Base-by-base conservation (phyloP, 1,284 basidiomycete species). In the Cutaneotrichosporon arboriforme region DNA sequence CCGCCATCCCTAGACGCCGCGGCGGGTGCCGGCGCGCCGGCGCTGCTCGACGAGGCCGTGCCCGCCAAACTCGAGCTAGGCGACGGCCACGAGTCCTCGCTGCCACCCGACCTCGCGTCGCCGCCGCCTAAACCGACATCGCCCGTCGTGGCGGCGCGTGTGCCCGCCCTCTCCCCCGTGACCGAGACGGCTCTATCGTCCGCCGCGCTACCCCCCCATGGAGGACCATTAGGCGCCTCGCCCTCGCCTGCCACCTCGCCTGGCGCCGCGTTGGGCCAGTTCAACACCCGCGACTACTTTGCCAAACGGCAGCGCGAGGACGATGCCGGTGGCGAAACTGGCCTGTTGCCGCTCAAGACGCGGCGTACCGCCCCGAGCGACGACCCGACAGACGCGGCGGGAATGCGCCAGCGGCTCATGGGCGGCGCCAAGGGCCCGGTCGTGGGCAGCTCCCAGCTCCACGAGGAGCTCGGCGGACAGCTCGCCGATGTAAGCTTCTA, bases 381-480 rank as follows among this genome's bases (percentile, higher is more conserved):
- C 26, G 48, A 18, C 7, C 22, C 48, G 41, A 46, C 51, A 44
- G 53, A 37, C 33, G 34, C 20, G 34, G 59, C 57, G 37, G 54
- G 46, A 46, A 60, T 49, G 52, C 54, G 46, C 51, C 55, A 49
- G 52, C 59, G 31, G 34, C 39, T 59, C 9, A 18, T 58, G 33
- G 57, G 43, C 9, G 49, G 50, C 9, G 41, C 40, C 2, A 18
- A 41, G 12, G 54, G 20, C 39, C 33, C 3, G 61, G 54, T 40
- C 2, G 56, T 70, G 36, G 73, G 71, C 14, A 61, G 67, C 5
- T 60, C 66, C 12, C 67, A 69, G 50, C 44, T 76, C 31, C 75
- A 76, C 47, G 75, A 77, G 47, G 75, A 77, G 56, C 57, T 77
- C 3, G 72, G 74, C 1, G 73, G 72, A 8, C 73, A 76, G 51